Percentiles rank a stretch among this genome's conserved stretches.
These are phyloP conservation scores for Alternaria infectoria DNA, from an alignment of 2,329 filamentous ascomycete species.

Conservation along the genomic window DNA sequence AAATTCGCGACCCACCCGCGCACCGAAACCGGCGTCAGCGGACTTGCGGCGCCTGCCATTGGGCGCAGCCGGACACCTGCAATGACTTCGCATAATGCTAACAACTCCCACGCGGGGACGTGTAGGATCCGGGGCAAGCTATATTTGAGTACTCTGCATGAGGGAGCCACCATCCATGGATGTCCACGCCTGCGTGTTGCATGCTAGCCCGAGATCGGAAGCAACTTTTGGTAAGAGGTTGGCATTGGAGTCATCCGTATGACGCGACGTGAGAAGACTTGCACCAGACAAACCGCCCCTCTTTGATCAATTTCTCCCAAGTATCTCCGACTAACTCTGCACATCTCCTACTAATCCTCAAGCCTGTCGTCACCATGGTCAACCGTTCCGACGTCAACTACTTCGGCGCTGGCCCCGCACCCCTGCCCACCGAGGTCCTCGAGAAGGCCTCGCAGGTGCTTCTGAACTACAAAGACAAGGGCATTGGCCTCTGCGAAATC, in stretches of 20 bases:
- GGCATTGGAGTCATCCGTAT: slow-evolving; percentile 37
- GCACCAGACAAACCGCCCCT: slow-evolving; percentile 9
- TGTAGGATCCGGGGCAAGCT: slow-evolving; percentile 2
- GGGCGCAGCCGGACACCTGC: slow-evolving; percentile 21
- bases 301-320: slow-evolving; percentile 7
- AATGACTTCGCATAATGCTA: slow-evolving; percentile 31
- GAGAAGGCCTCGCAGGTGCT: slow-evolving; percentile 78
- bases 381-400: slow-evolving; percentile 77
- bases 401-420: slow-evolving; percentile 90
- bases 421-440: slow-evolving; percentile 80
- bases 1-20: slow-evolving; percentile 21
- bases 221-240: slow-evolving; percentile 9
- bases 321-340: background rate
- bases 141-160: background rate
- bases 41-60: slow-evolving; percentile 32
- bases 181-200: slow-evolving; percentile 2
- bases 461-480: slow-evolving; percentile 79
- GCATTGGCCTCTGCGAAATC: slow-evolving; percentile 87
- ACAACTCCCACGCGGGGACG: slow-evolving; percentile 14
- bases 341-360: background rate
- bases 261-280: slow-evolving; percentile 31
- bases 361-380: slow-evolving; percentile 62
- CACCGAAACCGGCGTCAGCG: slow-evolving; percentile 44
- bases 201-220: slow-evolving; percentile 32
- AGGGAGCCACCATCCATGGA: background rate